Conservation (phyloP, 1,284 basidiomycete genomes). For the Puccinia novopanici region DNA sequence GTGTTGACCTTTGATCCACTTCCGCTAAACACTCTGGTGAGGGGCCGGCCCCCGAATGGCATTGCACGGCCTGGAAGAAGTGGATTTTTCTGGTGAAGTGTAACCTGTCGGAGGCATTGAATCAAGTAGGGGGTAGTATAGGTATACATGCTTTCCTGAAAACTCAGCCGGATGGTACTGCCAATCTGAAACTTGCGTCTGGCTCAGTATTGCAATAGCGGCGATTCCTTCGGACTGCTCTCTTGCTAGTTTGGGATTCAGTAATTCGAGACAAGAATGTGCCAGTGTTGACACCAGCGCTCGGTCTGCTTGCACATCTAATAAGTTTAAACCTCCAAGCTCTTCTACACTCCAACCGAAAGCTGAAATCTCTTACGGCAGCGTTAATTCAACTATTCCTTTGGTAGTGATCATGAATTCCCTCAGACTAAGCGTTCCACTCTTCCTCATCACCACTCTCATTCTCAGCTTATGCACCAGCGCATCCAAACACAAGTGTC, state of each 20-base stretch:
- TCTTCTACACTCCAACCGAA: too few relatives aligned
- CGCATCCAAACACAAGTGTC: slow-evolving; percentile 32
- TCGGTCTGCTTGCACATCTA: not conserved
- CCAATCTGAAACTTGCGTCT: not conserved
- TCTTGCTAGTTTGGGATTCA: slow-evolving; percentile 15
- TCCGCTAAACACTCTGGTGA: too few relatives aligned
- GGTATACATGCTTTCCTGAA: not conserved
- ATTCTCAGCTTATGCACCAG: slow-evolving; percentile 3
- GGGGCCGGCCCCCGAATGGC: too few relatives aligned
- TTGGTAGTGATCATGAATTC: not conserved
- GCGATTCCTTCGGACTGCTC: not conserved
- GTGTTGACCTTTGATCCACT: too few relatives aligned
- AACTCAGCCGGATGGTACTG: not conserved
- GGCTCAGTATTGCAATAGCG: not conserved
- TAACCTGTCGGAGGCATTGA: not conserved
- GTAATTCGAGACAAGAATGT: not conserved
- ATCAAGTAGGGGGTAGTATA: not conserved
- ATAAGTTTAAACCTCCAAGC: not conserved
- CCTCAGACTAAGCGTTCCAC: not conserved
- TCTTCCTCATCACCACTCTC: not conserved
- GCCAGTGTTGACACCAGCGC: not conserved
- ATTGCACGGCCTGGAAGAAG: not conserved
- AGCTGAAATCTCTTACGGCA: too few relatives aligned
- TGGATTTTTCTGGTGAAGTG: not conserved
- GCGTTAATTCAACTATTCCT: not conserved